Conservation (phyloP, 352 stramenopile genomes). For the Aphanomyces cochlioides region DNA sequence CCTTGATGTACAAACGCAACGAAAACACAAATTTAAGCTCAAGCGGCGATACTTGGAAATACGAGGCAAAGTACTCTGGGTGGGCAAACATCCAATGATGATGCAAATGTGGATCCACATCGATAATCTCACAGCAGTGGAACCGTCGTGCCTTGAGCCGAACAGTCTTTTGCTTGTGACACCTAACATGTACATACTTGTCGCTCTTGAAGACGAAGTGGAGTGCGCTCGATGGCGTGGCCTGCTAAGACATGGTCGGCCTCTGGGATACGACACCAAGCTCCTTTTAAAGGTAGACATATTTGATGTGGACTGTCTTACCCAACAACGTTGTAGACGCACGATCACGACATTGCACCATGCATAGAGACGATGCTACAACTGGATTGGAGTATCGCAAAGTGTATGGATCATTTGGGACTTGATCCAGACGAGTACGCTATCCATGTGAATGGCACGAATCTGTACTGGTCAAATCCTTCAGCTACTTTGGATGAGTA, state of each 20-base stretch:
- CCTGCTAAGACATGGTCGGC: conserved; percentile 4
- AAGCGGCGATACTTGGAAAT: conserved; percentile 11
- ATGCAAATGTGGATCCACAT: conserved; percentile 1
- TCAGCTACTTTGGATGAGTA: conserved; percentile 5
- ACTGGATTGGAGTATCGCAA: conserved; percentile 5
- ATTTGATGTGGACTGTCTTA: background rate
- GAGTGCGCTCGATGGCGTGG: conserved; percentile 1
- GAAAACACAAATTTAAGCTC: conserved; percentile 15
- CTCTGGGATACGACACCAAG: background rate
- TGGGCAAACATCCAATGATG: conserved; percentile 5
- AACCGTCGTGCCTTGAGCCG: conserved; percentile 15
- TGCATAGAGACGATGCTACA: background rate
- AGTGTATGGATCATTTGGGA: conserved; percentile 14
- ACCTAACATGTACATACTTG: background rate
- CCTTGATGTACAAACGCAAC: background rate
- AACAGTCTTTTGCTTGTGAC: conserved; percentile 4
- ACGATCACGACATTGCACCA: background rate
- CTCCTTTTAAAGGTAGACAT: conserved; percentile 12
- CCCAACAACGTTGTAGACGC: background rate
- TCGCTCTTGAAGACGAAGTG: background rate
- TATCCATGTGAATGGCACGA: conserved; percentile 12
- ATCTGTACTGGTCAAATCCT: conserved; percentile 2
- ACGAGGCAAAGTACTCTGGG: background rate
- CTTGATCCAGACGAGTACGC: conserved; percentile 4
- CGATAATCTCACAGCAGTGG: conserved; percentile 8